These are phyloP conservation scores for Dactylellina sp. DNA, from an alignment of 2,329 filamentous ascomycete species.

Conservation along the genomic window DNA sequence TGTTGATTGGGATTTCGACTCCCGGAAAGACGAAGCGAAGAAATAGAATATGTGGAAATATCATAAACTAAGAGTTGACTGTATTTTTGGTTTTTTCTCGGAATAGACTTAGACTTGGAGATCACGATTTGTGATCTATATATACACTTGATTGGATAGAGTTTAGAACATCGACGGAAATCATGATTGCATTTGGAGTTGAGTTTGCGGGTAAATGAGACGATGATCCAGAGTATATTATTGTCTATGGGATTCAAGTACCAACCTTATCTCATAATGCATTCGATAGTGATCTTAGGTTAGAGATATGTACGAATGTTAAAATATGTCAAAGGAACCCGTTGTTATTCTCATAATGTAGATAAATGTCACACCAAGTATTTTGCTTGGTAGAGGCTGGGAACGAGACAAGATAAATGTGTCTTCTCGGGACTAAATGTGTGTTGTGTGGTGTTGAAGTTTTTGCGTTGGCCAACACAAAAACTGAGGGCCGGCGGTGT, in stretches of 20 bases:
- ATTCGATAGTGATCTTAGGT: neutral
- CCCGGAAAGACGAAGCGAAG: neutral
- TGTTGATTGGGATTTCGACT: neutral
- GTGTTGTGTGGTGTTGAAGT: constrained; percentile 28
- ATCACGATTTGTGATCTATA: constrained; percentile 12
- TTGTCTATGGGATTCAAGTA: neutral
- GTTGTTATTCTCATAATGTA: too few species aligned
- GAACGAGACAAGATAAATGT: too few species aligned
- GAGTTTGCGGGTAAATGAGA: constrained; percentile 18
- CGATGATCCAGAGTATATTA: constrained; percentile 15
- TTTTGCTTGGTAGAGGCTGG: too few species aligned
- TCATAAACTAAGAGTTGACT: neutral
- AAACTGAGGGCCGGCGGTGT: too few species aligned
- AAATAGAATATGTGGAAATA: neutral
- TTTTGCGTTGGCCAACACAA: constrained; percentile 14
- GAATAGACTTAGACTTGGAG: neutral
- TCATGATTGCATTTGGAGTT: constrained; percentile 5
- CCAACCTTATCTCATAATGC: too few species aligned
- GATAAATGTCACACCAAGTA: too few species aligned
- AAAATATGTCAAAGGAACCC: too few species aligned
- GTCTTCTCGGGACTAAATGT: too few species aligned
- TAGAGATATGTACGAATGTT: too few species aligned
- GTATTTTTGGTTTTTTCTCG: too few species aligned
- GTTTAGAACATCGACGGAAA: constrained; percentile 16
- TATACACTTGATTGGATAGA: constrained; percentile 27